phyloP scores from a whole-genome alignment of 2,329 filamentous ascomycete genomes.

The Clonostachys sp. region DNA sequence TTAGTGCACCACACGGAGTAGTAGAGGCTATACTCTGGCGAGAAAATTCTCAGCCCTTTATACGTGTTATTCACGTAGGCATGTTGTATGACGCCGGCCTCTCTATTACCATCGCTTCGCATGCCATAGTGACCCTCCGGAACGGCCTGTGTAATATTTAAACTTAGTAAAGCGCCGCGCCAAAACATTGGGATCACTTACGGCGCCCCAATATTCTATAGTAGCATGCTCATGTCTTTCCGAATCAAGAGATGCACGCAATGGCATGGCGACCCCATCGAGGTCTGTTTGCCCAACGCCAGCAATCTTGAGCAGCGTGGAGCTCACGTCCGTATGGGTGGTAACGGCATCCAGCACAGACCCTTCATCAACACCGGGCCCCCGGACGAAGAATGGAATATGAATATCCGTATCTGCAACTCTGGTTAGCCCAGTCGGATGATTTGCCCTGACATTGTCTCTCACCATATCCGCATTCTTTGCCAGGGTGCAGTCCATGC shows the following conservation, averaged over 20 bases:
- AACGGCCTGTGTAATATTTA: no score
- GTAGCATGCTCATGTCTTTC: constrained; percentile 39
- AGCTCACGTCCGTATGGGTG: constrained; percentile 49
- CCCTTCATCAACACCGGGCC: constrained; percentile 36
- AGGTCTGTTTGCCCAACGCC: constrained; percentile 8
- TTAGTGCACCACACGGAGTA: constrained; percentile 64
- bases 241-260: constrained; percentile 7
- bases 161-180: no score
- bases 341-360: constrained; percentile 31
- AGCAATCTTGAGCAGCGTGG: constrained; percentile 39
- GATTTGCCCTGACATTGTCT: no score
- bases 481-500: constrained; percentile 46
- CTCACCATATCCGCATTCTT: constrained; percentile 38
- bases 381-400: constrained; percentile 44
- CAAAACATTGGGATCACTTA: not conserved
- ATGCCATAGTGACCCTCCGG: constrained; percentile 3
- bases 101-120: constrained; percentile 22
- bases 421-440: no score
- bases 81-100: constrained; percentile 8
- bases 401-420: constrained; percentile 44
- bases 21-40: constrained; percentile 48
- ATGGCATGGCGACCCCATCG: constrained; percentile 28
- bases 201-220: constrained; percentile 44
- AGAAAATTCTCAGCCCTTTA: constrained; percentile 46
- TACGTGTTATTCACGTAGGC: constrained; percentile 8